Base-by-base conservation (phyloP, 768 basidiomycete genomes). In the Termitomyces sp. region DNA sequence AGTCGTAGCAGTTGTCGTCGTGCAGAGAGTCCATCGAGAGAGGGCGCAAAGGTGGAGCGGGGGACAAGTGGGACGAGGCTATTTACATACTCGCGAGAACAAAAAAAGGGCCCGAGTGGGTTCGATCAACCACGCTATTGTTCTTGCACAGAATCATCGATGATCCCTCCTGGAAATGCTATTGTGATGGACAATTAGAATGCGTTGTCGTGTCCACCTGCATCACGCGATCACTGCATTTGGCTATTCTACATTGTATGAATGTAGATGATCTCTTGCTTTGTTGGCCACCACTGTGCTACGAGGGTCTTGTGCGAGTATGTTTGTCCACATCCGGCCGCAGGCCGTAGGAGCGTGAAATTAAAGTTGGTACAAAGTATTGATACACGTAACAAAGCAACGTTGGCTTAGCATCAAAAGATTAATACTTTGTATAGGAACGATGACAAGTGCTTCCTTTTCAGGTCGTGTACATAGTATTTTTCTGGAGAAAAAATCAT, bases 101-200 rank as follows among this genome's bases (percentile, higher is more conserved):
- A 58, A 58, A 58, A 57, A 48, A 16, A 37, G 26, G 39, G 36
- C 27, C 39, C 20, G 26, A 3, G 37, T 39, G 51, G 46, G 46
- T 54, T 58, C 29, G 52, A 34, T 58, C 57, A 54, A 46, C 29
- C 53, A 58, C 37, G 31, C 22, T 58, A 58, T 58, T 58, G 56
- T 57, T 52, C 56, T 57, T 47, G n/a, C 4, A n/a, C 29, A 31
- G 5, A 48, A 20, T 27, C 31, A 47, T 47, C n/a, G 27, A 47
- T n/a, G 27, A n/a, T n/a, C n/a, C n/a, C 18, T 29, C n/a, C 29
- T 47, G 46, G 12, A 24, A 43, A 20, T 6, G 22, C 6, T 43
- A 43, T 43, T 43, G 42, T 43, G 42, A n/a, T 29, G 31, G 46
- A 48, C 47, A 48, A 48, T n/a, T 48, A 48, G 34, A 34, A 48